Evolutionary conservation across 2,329 filamentous ascomycete genomes (phyloP).

Genomic region (Calonectria crousiana): DNA sequence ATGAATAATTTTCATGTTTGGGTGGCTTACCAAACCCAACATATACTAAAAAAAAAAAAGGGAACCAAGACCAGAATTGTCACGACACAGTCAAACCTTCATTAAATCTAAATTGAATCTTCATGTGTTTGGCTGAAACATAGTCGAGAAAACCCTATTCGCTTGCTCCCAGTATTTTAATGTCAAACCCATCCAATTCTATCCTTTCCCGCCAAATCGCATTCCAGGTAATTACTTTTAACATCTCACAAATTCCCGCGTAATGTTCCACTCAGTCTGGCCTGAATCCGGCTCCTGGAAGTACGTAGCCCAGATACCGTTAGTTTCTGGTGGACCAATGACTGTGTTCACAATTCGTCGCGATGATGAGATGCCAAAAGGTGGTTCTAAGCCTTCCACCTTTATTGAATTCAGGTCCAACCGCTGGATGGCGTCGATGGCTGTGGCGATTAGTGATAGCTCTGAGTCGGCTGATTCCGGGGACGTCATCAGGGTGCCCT

Average conservation of each 20-base stretch:
- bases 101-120: too few species aligned
- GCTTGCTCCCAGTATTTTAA: neutral
- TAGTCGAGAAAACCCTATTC: neutral
- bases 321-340: constrained; percentile 41
- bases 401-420: constrained; percentile 27
- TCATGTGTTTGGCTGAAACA: neutral
- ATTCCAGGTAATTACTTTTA: neutral
- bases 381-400: constrained; percentile 33
- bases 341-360: constrained; percentile 47
- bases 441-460: constrained; percentile 25
- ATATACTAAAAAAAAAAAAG: neutral
- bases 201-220: neutral
- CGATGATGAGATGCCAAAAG: constrained; percentile 44
- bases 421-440: constrained; percentile 33
- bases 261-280: constrained; percentile 45
- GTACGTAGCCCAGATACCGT: constrained; percentile 45
- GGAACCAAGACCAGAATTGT: too few species aligned
- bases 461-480: constrained; percentile 19
- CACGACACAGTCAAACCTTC: too few species aligned
- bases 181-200: neutral
- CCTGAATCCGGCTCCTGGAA: constrained; percentile 44
- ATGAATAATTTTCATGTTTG: neutral
- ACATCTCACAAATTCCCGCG: constrained; percentile 42
- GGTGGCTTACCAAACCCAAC: neutral
- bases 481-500: constrained; percentile 8